Conservation (phyloP, 306 rosid species). For the Sphenostylis stenocarpa region DNA sequence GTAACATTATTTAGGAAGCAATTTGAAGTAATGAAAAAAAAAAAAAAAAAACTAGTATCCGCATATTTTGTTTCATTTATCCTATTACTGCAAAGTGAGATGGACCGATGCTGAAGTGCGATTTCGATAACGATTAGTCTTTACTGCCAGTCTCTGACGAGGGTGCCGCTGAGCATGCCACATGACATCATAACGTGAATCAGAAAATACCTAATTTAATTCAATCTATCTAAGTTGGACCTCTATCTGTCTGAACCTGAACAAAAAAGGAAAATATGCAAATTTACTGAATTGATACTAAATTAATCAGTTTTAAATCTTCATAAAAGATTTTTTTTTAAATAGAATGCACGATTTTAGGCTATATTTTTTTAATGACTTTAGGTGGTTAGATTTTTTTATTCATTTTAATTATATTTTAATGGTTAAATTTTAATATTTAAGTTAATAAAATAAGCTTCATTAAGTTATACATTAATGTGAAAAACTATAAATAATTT, state of each 20-base stretch:
- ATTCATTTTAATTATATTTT: too few species aligned
- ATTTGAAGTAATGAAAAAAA: slow-evolving; percentile 26
- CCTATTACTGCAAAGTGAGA: background rate
- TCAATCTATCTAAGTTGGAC: background rate
- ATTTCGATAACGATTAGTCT: background rate
- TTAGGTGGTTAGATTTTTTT: too few species aligned
- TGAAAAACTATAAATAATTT: too few species aligned
- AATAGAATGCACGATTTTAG: too few species aligned
- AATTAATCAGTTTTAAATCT: background rate
- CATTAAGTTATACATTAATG: too few species aligned
- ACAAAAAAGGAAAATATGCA: background rate
- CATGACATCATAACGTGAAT: background rate
- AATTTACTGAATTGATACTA: background rate
- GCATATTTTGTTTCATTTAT: background rate
- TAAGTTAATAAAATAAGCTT: too few species aligned
- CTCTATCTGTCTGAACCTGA: background rate
- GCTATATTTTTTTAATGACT: too few species aligned
- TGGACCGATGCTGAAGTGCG: background rate
- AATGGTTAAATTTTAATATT: too few species aligned
- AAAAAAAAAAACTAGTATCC: background rate
- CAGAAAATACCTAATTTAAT: background rate
- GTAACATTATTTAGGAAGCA: slow-evolving; percentile 42
- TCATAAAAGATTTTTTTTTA: too few species aligned
- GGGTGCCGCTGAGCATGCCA: background rate
- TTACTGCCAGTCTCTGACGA: background rate